Evolutionary conservation across 139 green algal species (phyloP), one percentile per base, ranked within the genome.

Genomic region (Edaphochlamys debaryana): DNA sequence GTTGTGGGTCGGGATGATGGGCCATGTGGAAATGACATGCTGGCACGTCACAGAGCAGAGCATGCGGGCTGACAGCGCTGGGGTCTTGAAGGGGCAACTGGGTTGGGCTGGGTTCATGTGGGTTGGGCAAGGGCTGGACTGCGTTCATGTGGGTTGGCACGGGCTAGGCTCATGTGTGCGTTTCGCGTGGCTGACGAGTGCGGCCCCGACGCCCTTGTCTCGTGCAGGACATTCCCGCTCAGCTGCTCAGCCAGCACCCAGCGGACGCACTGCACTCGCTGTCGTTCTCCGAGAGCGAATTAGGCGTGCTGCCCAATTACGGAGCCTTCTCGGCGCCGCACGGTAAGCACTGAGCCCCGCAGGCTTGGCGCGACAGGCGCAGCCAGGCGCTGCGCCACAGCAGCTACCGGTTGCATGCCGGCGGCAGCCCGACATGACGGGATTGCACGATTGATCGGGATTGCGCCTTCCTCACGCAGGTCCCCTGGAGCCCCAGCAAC

Each of bases 181-280:
- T 77, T 42, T n/a, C 60, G 69, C 38, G 67, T 73, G 34, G 8
- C 63, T 25, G 22, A n/a, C 30, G 63, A 34, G 13, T 15, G 3
- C 66, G 36, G 11, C 50, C 3, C 36, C 36, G 36, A 3, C 66
- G 4, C 34, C 66, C 67, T 30, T 50, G 9, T 23, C 8, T 4
- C 27, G 3, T 9, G 30, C 58, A 80, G 74, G 74, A 70, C 40
- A 70, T 80, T 20, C 74, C 74, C 1, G 74, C 25, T 13, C 40
- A 71, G 74, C 74, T 80, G 74, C 29, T 71, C 19, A 62, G 58
- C 42, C 38, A 29, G 5, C 74, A 70, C 40, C 74, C 54, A 38
- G 74, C 74, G 2, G 38, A 37, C 17, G 74, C 74, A 13, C 60
- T 80, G 52, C 32, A 67, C 4, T 80, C 74, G 17, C 40, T 80